Base-by-base conservation (phyloP, 2,329 filamentous ascomycete genomes). In the Orbilia brochopaga region DNA sequence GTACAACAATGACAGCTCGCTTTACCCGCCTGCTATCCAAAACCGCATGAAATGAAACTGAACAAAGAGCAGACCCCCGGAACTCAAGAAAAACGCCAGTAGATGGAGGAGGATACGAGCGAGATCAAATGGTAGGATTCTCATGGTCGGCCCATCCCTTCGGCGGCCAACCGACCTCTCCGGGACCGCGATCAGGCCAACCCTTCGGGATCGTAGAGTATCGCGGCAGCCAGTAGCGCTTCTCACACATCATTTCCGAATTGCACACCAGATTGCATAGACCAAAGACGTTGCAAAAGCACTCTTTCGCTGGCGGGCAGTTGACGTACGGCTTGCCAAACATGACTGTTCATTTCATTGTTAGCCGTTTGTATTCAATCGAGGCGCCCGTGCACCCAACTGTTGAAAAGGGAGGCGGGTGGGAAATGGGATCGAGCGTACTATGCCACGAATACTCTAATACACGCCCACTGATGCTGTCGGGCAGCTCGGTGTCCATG, bases 391-490 rank as follows among this genome's bases (percentile, higher is more conserved):
- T 4, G 27, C 27, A 32, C 27, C 27, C 3, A 19, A 23, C 11
- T 53, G 8, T 15, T 2, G 52, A 27, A 55, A 21, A 21, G 23
- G 4, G 50, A 30, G 23, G 8, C 1, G 42, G 2, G 23, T 3
- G 27, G 27, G 30, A 60, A 80, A 84, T 78, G n/a, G n/a, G n/a
- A n/a, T n/a, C n/a, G n/a, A n/a, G n/a, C n/a, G 82, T 81, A 78
- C 85, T 82, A 77, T 89, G 87, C 87, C 87, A 89, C n/a, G 86
- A 78, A 74, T 87, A 88, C 76, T 89, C 87, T 77, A 88, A 82
- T 1, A 88, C 82, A 21, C 86, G 80, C 1, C 86, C 87, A 32
- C 83, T 86, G 19, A 83, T 78, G 19, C 81, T 81, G 76, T 88
- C 85, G 1, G 80, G 80, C 64, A 86, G 77, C 4, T 82, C 78